Base-by-base conservation (phyloP, 2,329 filamentous ascomycete species). In the Hymenoscyphus fructigenus region DNA sequence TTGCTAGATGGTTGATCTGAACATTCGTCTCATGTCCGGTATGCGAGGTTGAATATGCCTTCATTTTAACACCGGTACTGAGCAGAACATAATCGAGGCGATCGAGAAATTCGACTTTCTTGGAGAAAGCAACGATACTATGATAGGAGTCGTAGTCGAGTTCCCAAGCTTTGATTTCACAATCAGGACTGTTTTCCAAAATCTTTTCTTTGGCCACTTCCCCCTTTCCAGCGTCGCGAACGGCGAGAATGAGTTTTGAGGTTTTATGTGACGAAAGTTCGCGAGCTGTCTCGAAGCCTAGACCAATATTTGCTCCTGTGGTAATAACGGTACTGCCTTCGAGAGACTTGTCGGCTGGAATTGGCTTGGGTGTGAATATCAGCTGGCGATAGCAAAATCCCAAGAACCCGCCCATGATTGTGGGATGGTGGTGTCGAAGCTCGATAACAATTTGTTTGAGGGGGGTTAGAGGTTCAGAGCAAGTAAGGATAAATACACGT, bases 181-280 rank as follows among this genome's bases (percentile, higher is more conserved):
- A 34, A 5, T 12, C 32, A 34, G 9, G 32, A 34, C 32, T 34
- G 32, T 10, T 34, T 34, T 34, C 32, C 32, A 20, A 28, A 28
- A 55, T 53, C 14, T 12, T 55, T 32, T 28, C 20, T 32, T 32
- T 36, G 7, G 59, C 28, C 0, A n/a, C n/a, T 44, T 44, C 41
- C 15, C 15, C 41, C 12, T 44, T 44, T 17, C 10, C 12, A 4
- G 41, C 5, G n/a, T 44, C 41, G 15, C 41, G 41, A n/a, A 44
- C 41, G 3, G 41, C 41, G n/a, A 44, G 5, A 7, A 44, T 44
- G n/a, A 44, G 75, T 88, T 90, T 65, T 92, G 96, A 56, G 53
- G 12, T 15, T 7, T 44, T 44, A 44, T n/a, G n/a, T 17, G 41
- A 44, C 15, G 41, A 17, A 6, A 44, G n/a, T n/a, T 44, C 41